Conservation (phyloP, 2,329 filamentous ascomycete genomes). For the Ascochyta viciae-villosae region DNA sequence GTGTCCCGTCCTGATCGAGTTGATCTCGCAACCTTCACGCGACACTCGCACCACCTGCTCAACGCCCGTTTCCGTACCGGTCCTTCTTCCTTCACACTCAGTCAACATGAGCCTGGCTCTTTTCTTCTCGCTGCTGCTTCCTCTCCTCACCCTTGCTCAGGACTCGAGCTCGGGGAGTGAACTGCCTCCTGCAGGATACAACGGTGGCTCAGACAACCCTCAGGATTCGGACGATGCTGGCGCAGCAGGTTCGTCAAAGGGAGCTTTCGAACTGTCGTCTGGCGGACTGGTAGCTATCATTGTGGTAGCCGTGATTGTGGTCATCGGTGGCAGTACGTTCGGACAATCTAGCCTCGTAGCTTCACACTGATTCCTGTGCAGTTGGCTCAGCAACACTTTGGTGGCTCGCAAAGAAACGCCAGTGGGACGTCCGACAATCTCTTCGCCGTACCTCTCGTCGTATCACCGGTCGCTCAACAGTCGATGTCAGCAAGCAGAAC, state of each 20-base stretch:
- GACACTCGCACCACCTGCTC: slow-evolving; percentile 36
- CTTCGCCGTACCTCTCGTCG: slow-evolving; percentile 68
- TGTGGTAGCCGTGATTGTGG: slow-evolving; percentile 71
- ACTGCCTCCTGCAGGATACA: slow-evolving; percentile 42
- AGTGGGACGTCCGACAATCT: slow-evolving; percentile 79
- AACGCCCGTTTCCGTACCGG: slow-evolving; percentile 22
- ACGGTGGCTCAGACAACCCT: slow-evolving; percentile 48
- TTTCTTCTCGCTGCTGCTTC: slow-evolving; percentile 34
- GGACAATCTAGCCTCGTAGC: not conserved
- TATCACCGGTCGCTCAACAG: slow-evolving; percentile 50
- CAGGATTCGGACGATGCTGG: slow-evolving; percentile 58
- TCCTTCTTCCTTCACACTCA: slow-evolving; percentile 22
- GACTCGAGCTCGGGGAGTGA: slow-evolving; percentile 26
- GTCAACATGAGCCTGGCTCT: slow-evolving; percentile 38
- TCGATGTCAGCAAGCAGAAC: slow-evolving; percentile 36
- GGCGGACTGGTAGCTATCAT: slow-evolving; percentile 78
- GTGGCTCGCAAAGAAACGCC: slow-evolving; percentile 81
- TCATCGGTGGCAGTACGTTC: slow-evolving; percentile 67
- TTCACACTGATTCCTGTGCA: slow-evolving; percentile 42
- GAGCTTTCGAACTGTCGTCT: slow-evolving; percentile 69
- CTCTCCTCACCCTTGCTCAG: slow-evolving; percentile 40
- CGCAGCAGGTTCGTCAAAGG: slow-evolving; percentile 68
- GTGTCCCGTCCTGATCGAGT: slow-evolving; percentile 29
- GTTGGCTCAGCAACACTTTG: slow-evolving; percentile 73
- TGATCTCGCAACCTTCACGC: slow-evolving; percentile 41